A percentile compares a stretch with the other conserved stretches of the same genome.
Evolutionary conservation across 257 asterid species (phyloP).

Genomic region (Echites panduratus): DNA sequence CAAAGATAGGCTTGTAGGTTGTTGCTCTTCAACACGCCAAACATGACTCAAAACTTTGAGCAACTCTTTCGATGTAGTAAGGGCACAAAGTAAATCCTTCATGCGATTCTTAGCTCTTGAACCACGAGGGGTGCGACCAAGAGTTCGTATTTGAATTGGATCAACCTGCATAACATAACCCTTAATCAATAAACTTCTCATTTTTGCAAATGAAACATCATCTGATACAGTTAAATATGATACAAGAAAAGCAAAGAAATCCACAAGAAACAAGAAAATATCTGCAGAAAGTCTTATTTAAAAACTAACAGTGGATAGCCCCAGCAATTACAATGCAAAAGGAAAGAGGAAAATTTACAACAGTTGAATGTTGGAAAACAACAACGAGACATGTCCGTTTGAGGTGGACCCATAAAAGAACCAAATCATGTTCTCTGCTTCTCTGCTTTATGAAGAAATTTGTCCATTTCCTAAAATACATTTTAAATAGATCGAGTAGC

Average conservation of each 20-base stretch:
- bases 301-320: not conserved
- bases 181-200: not conserved
- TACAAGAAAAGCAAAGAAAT: not conserved
- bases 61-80: conserved; percentile 68
- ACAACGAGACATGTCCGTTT: conserved; percentile 39
- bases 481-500: conserved; percentile 20
- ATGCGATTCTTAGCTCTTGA: conserved; percentile 47
- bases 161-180: conserved; percentile 43
- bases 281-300: not conserved
- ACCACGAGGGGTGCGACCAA: conserved; percentile 34
- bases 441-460: conserved; percentile 15
- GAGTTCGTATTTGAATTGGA: conserved; percentile 37
- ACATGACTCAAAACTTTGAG: conserved; percentile 56
- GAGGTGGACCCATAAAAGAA: conserved; percentile 47
- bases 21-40: conserved; percentile 46
- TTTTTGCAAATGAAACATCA: not conserved
- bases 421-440: conserved; percentile 29
- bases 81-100: conserved; percentile 63
- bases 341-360: not conserved
- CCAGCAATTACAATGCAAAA: not conserved
- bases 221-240: not conserved
- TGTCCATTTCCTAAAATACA: conserved; percentile 30
- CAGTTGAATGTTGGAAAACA: conserved; percentile 28
- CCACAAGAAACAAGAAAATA: not conserved
- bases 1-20: conserved; percentile 51